phyloP scores from a whole-genome alignment of 2,329 filamentous ascomycete species.

The Tolypocladium endophyticum region DNA sequence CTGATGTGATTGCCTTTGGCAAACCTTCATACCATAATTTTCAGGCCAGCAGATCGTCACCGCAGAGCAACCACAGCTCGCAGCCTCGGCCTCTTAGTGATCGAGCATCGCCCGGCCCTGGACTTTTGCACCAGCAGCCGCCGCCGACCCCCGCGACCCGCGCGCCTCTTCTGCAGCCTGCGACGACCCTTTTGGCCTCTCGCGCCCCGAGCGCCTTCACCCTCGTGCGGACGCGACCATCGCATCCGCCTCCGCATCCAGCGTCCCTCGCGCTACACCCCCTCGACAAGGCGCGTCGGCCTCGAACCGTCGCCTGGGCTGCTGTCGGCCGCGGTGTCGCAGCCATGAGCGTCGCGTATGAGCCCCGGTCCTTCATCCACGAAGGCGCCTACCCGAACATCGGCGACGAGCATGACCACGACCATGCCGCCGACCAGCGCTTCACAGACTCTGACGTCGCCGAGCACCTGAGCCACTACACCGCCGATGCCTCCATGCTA shows the following conservation, averaged over 20 bases:
- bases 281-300: constrained; percentile 3
- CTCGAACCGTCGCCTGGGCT: constrained; percentile 3
- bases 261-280: constrained; percentile 1
- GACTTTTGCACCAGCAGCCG: neutral
- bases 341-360: constrained; percentile 42
- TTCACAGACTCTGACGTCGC: constrained; percentile 32
- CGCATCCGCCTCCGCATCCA: neutral
- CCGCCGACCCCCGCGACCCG: neutral
- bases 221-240: neutral
- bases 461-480: constrained; percentile 33
- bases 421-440: constrained; percentile 28
- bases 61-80: constrained; percentile 4
- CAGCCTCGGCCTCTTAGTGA: neutral
- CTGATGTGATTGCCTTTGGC: neutral
- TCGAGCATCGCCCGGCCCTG: neutral
- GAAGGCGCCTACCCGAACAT: constrained; percentile 37
- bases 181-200: neutral
- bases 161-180: neutral
- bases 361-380: constrained; percentile 37
- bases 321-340: constrained; percentile 9
- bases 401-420: constrained; percentile 27
- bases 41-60: constrained; percentile 13
- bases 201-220: neutral
- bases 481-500: constrained; percentile 25
- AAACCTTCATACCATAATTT: constrained; percentile 16